Base-by-base conservation (phyloP, 768 basidiomycete genomes). In the Mycena haematopus region DNA sequence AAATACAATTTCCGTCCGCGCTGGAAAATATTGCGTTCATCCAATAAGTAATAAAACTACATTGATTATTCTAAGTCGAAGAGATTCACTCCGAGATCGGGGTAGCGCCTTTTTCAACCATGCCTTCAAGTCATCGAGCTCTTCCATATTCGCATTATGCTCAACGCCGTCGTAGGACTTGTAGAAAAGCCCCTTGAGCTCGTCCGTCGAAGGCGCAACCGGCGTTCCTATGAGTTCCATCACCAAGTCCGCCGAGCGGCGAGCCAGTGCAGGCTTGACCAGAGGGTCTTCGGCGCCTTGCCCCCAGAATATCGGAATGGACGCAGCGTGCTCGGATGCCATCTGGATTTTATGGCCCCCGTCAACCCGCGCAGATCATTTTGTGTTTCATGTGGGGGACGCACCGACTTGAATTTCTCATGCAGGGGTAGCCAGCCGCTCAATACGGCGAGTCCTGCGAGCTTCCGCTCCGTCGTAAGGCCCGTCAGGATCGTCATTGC, bases 301-400 rank as follows among this genome's bases (percentile, higher is more conserved):
- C 14, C 91, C 95, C 87, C 92, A 92, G 76, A 96, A 96, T 29
- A 96, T 80, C 1, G 94, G 91, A 22, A 86, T 80, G 4, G 82
- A 80, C 47, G 81, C 76, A 19, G 88, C 86, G 67, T 88, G 79
- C 11, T 82, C 76, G 17, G 84, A 83, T 46, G 81, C 73, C 82
- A 92, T 86, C 91, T 93, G 60, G 25, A 2, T 35, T 53, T 6
- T 35, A 50, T 31, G 9, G n/a, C n/a, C n/a, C n/a, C n/a, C n/a
- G n/a, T n/a, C n/a, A n/a, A n/a, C n/a, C n/a, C n/a, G n/a, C n/a
- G n/a, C n/a, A n/a, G n/a, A n/a, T n/a, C n/a, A n/a, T n/a, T n/a
- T n/a, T n/a, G n/a, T n/a, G n/a, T n/a, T n/a, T n/a, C n/a, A n/a
- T n/a, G n/a, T n/a, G 29, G n/a, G 33, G 5, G 67, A 70, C 83